Conservation (phyloP, 163 green algal species). For the Smithsoniella earleae region DNA sequence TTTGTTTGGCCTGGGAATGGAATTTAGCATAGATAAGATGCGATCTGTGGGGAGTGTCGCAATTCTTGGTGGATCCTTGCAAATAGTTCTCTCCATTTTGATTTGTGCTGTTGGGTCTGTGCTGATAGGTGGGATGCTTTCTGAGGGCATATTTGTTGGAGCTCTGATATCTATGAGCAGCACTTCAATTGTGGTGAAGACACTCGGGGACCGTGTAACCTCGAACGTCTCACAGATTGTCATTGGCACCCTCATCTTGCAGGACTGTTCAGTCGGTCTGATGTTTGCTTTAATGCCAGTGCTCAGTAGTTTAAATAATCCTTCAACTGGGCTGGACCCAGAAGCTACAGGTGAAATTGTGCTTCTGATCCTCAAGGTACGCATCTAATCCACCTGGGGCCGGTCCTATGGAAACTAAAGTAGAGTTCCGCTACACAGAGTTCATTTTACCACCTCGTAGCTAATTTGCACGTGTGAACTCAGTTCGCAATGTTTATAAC, state of each 20-base stretch:
- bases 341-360: constrained; percentile 21
- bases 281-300: constrained; percentile 86
- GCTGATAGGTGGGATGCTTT: constrained; percentile 48
- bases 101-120: constrained; percentile 41
- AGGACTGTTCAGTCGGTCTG: constrained; percentile 85
- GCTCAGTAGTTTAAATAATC: constrained; percentile 39
- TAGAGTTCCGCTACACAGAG: no score
- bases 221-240: constrained; percentile 56
- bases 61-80: constrained; percentile 49
- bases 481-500: no score
- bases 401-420: no score
- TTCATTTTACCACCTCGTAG: no score
- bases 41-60: constrained; percentile 61
- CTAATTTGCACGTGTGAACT: no score
- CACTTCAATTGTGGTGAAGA: constrained; percentile 81
- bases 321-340: constrained; percentile 17
- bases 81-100: constrained; percentile 43
- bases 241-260: constrained; percentile 72
- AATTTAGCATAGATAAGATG: constrained; percentile 72
- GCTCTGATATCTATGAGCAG: constrained; percentile 71
- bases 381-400: neutral
- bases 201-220: constrained; percentile 48
- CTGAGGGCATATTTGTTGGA: constrained; percentile 72
- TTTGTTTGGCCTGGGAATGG: constrained; percentile 79
- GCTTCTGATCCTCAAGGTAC: constrained; percentile 17